These are phyloP conservation scores for Vanrija pseudolonga DNA, from an alignment of 1,284 basidiomycete species.

Conservation along the genomic window DNA sequence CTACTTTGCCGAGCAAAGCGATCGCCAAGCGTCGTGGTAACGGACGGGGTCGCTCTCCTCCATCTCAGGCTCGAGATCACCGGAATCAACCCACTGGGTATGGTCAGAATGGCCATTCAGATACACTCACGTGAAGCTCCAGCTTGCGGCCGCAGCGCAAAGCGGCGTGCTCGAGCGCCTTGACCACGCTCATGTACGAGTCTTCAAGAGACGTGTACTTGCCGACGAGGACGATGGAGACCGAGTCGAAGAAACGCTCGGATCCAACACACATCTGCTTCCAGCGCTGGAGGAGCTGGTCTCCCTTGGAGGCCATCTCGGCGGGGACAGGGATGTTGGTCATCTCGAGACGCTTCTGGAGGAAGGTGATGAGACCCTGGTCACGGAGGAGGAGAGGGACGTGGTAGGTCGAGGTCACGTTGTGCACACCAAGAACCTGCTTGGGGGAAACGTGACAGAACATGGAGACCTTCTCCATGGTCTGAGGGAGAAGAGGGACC, in stretches of 20 bases:
- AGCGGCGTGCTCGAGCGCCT: constrained; percentile 94
- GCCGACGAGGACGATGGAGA: constrained; percentile 88
- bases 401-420: constrained; percentile 95
- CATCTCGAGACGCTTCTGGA: constrained; percentile 77
- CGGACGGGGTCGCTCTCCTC: constrained; percentile 76
- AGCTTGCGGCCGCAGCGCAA: constrained; percentile 85
- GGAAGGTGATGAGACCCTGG: constrained; percentile 84
- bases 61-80: constrained; percentile 77
- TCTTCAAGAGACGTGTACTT: constrained; percentile 98
- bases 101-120: constrained; percentile 9
- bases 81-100: constrained; percentile 91
- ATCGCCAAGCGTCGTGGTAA: constrained; percentile 95
- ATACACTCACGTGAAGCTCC: constrained; percentile 61
- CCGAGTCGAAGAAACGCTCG: constrained; percentile 86
- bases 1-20: constrained; percentile 82
- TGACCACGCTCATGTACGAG: constrained; percentile 98
- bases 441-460: constrained; percentile 94
- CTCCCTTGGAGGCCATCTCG: constrained; percentile 61
- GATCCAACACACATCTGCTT: constrained; percentile 77
- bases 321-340: constrained; percentile 58
- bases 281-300: constrained; percentile 70
- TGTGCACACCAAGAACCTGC: constrained; percentile 95
- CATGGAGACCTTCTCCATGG: constrained; percentile 97
- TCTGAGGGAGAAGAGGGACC: constrained; percentile 67
- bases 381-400: constrained; percentile 89